Evolutionary conservation across 2,329 filamentous ascomycete species (phyloP).

Genomic region (Achaetomium macrosporum): DNA sequence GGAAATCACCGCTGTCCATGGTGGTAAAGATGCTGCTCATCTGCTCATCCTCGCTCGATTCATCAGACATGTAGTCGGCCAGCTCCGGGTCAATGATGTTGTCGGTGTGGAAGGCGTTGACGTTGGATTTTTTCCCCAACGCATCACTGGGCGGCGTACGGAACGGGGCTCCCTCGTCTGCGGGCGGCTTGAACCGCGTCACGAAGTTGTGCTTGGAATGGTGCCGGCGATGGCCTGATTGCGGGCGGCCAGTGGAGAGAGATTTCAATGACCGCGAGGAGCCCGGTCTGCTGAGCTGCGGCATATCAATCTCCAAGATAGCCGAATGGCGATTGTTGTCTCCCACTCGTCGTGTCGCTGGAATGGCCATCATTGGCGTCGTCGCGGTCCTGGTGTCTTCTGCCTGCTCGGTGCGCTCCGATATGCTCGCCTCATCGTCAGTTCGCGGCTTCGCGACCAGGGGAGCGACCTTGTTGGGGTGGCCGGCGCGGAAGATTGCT

Average conservation of each 20-base stretch:
- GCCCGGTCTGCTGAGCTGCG: slow-evolving; percentile 80
- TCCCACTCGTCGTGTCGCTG: slow-evolving; percentile 57
- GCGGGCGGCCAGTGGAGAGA: slow-evolving; percentile 59
- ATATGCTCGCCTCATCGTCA: slow-evolving; percentile 37
- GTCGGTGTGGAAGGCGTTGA: slow-evolving; percentile 95
- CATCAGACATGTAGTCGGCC: slow-evolving; percentile 92
- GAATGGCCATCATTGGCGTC: slow-evolving; percentile 68
- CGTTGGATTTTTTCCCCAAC: slow-evolving; percentile 54
- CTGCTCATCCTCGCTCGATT: slow-evolving; percentile 88
- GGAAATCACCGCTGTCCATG: slow-evolving; percentile 59
- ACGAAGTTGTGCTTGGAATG: slow-evolving; percentile 83
- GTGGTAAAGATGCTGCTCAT: slow-evolving; percentile 72
- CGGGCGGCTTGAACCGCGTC: slow-evolving; percentile 63
- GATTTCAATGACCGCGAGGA: slow-evolving; percentile 87
- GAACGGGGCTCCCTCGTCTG: slow-evolving; percentile 83
- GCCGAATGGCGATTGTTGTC: slow-evolving; percentile 83
- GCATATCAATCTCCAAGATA: slow-evolving; percentile 81
- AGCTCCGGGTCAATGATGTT: slow-evolving; percentile 97
- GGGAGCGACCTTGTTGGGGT: slow-evolving; percentile 37
- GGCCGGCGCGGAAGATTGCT: slow-evolving; percentile 53
- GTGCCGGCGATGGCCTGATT: slow-evolving; percentile 75
- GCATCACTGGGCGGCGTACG: slow-evolving; percentile 67
- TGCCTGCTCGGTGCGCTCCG: slow-evolving; percentile 37
- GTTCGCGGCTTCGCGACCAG: slow-evolving; percentile 32
- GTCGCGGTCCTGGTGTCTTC: slow-evolving; percentile 50